Evolutionary conservation across 345 rosid species (phyloP).

Genomic region (Bretschneidera sinensis): DNA sequence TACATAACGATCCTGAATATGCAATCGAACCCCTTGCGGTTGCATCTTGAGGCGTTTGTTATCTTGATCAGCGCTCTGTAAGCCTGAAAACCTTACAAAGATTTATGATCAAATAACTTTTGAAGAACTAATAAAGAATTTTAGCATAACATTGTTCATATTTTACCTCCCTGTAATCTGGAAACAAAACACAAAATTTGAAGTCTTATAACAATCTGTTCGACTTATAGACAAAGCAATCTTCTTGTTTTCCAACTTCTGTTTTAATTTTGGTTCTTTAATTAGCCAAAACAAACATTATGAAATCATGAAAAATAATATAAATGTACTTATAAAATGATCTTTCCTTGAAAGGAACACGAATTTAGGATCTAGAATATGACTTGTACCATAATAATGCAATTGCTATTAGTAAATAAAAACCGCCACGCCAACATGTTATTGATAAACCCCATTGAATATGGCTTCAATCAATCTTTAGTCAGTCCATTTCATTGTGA

Average conservation of each 20-base stretch:
- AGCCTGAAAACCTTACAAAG: slow-evolving; percentile 17
- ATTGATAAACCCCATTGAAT: neutral
- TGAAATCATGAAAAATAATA: neutral
- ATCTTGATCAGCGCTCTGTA: slow-evolving; percentile 24
- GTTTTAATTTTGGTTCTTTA: neutral
- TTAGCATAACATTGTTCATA: too few species aligned
- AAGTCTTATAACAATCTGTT: neutral
- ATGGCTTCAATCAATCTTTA: slow-evolving; percentile 1
- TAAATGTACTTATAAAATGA: too few species aligned
- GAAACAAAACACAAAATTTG: neutral
- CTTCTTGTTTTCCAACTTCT: neutral
- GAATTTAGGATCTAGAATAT: neutral
- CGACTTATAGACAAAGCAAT: slow-evolving; percentile 3
- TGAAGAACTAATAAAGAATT: too few species aligned
- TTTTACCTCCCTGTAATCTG: too few species aligned
- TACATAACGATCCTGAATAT: slow-evolving; percentile 57
- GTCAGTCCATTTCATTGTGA: slow-evolving; percentile 13
- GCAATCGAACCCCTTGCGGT: slow-evolving; percentile 43
- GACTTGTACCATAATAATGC: neutral
- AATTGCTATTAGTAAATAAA: slow-evolving; percentile 1
- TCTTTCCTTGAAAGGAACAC: too few species aligned
- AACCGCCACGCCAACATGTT: neutral
- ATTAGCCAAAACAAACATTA: neutral
- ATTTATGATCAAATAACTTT: too few species aligned
- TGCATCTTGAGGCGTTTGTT: slow-evolving; percentile 29